Conservation (phyloP, 2,329 filamentous ascomycete genomes). For the Phaeosphaeriaceae sp. region DNA sequence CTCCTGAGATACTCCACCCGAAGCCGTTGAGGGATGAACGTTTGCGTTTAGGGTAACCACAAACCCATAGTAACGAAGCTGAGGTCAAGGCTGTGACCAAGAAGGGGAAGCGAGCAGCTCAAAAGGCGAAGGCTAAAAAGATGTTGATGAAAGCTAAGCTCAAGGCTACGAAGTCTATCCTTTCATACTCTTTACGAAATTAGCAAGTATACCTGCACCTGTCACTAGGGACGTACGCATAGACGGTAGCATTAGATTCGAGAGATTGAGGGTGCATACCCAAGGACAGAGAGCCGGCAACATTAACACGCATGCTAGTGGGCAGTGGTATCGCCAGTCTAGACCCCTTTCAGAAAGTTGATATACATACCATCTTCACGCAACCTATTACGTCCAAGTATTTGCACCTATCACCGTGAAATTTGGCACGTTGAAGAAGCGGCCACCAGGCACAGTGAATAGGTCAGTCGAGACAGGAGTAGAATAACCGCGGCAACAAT, state of each 20-base stretch:
- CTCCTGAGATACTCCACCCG: too few species aligned
- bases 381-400: conserved; percentile 16
- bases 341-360: conserved; percentile 6
- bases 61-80: too few species aligned
- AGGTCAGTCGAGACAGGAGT: not conserved
- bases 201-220: not conserved
- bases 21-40: too few species aligned
- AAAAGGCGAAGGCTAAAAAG: not conserved
- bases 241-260: too few species aligned
- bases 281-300: not conserved
- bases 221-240: too few species aligned
- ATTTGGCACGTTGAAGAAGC: not conserved
- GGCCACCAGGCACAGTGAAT: not conserved
- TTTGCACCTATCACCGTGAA: conserved; percentile 18
- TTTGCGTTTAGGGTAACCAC: too few species aligned
- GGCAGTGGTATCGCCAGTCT: conserved; percentile 9
- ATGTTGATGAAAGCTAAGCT: not conserved
- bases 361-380: conserved; percentile 6
- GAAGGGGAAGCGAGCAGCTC: not conserved
- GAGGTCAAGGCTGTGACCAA: too few species aligned
- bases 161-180: not conserved
- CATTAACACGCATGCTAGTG: conserved; percentile 9
- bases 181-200: not conserved
- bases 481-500: not conserved
- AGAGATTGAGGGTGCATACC: conserved; percentile 12